Base-by-base conservation (phyloP, 208 protist species). In the Leptomonas seymouri region DNA sequence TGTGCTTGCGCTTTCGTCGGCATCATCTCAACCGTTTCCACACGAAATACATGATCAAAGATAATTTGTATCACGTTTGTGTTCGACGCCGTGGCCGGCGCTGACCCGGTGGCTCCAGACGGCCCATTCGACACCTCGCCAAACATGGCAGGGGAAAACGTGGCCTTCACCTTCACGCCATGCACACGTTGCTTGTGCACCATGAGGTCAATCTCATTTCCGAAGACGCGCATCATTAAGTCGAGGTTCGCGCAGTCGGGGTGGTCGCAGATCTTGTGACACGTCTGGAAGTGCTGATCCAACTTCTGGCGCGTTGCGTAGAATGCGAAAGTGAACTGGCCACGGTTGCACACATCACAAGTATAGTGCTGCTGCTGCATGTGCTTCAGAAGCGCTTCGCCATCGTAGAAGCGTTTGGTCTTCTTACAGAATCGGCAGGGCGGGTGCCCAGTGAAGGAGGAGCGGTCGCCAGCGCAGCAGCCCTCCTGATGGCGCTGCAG, bases 361-460 rank as follows among this genome's bases (percentile, higher is more conserved):
- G 90, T 88, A 69, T 95, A 93, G 87, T 97, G 93, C 23, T 84
- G 65, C n/a, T 89, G 64, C 59, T 83, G 82, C 93, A 97, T 97
- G 78, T 97, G 93, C 71, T 90, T 86, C 11, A 95, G 68, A 45
- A 97, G 67, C 39, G 84, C 69, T 69, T 95, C 93, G 25, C 87
- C 87, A 61, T 96, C 89, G 65, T 95, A 95, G 68, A 94, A 93
- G 25, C 58, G 70, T 8, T 63, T 67, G 0, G 56, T n/a, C 30
- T 44, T 16, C 30, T 76, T 71, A 67, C 93, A 97, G 69, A 97
- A 97, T 41, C 68, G 74, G 68, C 93, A 97, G 21, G 62, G 76
- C 14, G 90, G 89, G 81, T 97, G 93, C 7, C 93, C 93, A 20
- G 83, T 85, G 68, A 97, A 97, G 39, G 89, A 84, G 16, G 72